These are phyloP conservation scores for Beverwykella pulmonaria DNA, from an alignment of 495 filamentous ascomycete genomes.

Conservation along the genomic window DNA sequence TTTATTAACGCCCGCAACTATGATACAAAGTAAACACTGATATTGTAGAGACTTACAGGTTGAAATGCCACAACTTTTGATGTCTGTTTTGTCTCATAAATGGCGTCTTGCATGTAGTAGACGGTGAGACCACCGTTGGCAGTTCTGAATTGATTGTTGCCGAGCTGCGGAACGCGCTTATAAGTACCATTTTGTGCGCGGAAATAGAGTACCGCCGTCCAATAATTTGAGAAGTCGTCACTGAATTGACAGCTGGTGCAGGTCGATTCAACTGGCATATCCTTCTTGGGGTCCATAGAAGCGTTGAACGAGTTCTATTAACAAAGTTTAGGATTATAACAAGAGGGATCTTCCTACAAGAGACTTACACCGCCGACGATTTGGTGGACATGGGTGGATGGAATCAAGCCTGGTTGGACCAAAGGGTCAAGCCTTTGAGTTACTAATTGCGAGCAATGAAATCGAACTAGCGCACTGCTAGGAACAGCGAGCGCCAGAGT, in stretches of 20 bases:
- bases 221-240: constrained; percentile 36
- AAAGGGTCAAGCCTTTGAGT: constrained; percentile 33
- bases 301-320: constrained; percentile 31
- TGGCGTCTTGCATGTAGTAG: constrained; percentile 33
- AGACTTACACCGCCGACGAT: constrained; percentile 50
- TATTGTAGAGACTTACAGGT: constrained; percentile 1
- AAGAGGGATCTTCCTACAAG: not conserved
- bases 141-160: constrained; percentile 18
- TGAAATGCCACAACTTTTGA: constrained; percentile 30
- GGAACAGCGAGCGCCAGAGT: constrained; percentile 25
- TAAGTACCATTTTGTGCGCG: constrained; percentile 32
- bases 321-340: not conserved
- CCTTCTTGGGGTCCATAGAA: constrained; percentile 27
- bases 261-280: constrained; percentile 35
- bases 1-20: not conserved
- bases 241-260: constrained; percentile 37
- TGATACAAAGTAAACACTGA: not conserved
- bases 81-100: constrained; percentile 20
- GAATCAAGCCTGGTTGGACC: constrained; percentile 26
- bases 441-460: constrained; percentile 36
- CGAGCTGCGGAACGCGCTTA: constrained; percentile 28
- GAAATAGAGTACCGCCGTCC: constrained; percentile 31
- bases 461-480: constrained; percentile 31
- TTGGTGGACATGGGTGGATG: constrained; percentile 51
- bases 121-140: constrained; percentile 32